These are phyloP conservation scores for Pyricularia sp. DNA, from an alignment of 2,329 filamentous ascomycete genomes.

Conservation along the genomic window DNA sequence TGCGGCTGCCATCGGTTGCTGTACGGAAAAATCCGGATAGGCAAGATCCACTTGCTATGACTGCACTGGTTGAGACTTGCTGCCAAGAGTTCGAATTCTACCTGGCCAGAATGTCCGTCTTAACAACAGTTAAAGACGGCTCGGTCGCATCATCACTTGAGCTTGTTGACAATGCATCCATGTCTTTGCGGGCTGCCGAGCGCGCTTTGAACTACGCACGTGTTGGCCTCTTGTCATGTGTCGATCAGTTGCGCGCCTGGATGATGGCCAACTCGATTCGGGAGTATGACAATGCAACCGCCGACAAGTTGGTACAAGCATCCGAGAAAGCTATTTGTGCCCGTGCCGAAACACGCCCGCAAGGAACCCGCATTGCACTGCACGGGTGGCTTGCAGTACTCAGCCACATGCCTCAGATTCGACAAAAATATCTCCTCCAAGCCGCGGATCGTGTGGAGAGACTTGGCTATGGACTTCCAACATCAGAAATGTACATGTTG, in stretches of 20 bases:
- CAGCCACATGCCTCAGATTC: constrained; percentile 9
- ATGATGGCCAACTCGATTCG: background rate
- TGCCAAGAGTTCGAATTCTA: background rate
- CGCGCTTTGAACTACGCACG: background rate
- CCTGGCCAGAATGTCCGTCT: background rate
- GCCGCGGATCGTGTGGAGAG: background rate
- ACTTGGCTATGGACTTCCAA: background rate
- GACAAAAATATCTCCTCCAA: constrained; percentile 8
- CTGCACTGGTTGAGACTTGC: background rate
- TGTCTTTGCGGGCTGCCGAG: background rate
- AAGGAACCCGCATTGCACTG: background rate
- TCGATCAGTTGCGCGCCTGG: background rate
- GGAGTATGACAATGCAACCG: background rate
- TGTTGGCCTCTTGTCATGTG: background rate
- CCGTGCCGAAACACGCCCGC: background rate
- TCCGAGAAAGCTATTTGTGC: background rate
- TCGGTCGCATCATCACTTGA: background rate
- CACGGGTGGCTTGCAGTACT: constrained; percentile 9
- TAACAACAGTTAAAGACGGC: background rate
- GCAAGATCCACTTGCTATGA: background rate
- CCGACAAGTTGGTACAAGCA: background rate
- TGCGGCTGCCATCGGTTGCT: background rate
- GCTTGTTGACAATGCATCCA: background rate
- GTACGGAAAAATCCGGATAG: background rate
- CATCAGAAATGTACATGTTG: background rate